These are phyloP conservation scores for Aspergillus floridensis DNA, from an alignment of 2,329 filamentous ascomycete genomes.

Conservation along the genomic window DNA sequence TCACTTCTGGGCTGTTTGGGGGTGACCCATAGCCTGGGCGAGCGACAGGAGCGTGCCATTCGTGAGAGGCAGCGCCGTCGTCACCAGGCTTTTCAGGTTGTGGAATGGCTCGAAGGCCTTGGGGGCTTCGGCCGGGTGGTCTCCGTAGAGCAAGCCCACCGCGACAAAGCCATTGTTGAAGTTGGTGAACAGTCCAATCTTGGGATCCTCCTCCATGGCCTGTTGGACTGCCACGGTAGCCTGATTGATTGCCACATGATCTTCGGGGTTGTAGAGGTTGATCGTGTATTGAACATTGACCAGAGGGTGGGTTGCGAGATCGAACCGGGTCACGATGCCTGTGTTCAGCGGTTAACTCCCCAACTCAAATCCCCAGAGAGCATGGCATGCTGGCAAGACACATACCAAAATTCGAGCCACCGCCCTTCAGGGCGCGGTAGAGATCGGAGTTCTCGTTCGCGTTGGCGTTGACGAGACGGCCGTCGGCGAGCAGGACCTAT, in stretches of 20 bases:
- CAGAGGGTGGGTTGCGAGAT: not conserved
- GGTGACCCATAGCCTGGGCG: not conserved
- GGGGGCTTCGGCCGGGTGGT: constrained; percentile 1
- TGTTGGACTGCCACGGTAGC: not conserved
- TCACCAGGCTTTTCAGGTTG: not conserved
- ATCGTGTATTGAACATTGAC: constrained; percentile 1
- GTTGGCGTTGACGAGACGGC: constrained; percentile 14
- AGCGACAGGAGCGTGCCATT: not conserved
- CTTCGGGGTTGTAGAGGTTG: not conserved
- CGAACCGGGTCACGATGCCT: constrained; percentile 1
- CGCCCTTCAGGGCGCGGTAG: constrained; percentile 32
- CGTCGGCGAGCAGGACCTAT: constrained; percentile 19
- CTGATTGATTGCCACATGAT: not conserved
- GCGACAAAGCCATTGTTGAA: constrained; percentile 13
- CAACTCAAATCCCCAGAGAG: not conserved
- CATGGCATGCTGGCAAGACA: not conserved
- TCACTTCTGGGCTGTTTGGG: not conserved
- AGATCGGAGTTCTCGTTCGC: constrained; percentile 22
- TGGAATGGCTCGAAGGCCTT: not conserved
- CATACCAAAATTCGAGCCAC: constrained; percentile 29
- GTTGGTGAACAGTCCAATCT: constrained; percentile 11
- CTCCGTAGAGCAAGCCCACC: constrained; percentile 11
- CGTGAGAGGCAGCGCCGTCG: not conserved
- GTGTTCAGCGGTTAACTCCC: not conserved
- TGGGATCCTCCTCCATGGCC: constrained; percentile 4